Evolutionary conservation across 2,329 filamentous ascomycete species (phyloP).

Genomic region (Ceratocystiopsis brevicomis): DNA sequence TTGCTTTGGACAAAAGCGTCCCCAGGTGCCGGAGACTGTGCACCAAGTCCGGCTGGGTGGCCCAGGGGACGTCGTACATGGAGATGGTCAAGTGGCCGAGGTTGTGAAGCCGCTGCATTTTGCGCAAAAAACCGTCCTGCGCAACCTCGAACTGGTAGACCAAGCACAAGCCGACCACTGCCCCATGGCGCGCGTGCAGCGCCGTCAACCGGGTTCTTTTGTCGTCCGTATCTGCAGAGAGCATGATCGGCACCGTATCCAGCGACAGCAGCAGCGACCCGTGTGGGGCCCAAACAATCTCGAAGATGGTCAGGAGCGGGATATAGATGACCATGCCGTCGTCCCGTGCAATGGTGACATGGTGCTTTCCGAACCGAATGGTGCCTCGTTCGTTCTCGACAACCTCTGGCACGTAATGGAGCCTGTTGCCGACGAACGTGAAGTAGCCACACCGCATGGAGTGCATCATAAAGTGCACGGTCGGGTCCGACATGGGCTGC

Average conservation of each 20-base stretch:
- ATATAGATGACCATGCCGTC: constrained; percentile 24
- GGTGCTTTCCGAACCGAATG: constrained; percentile 20
- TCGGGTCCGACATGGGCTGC: no score
- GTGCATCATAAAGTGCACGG: not conserved
- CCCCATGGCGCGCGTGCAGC: constrained; percentile 15
- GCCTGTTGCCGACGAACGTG: constrained; percentile 17
- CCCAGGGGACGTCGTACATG: constrained; percentile 8
- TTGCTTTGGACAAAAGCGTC: constrained; percentile 10
- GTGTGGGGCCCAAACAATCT: constrained; percentile 21
- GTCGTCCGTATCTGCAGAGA: constrained; percentile 2
- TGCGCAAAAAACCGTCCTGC: constrained; percentile 12
- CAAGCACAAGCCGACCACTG: constrained; percentile 22
- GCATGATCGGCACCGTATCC: constrained; percentile 26
- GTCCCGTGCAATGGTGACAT: constrained; percentile 21
- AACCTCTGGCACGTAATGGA: constrained; percentile 26
- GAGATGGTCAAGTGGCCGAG: constrained; percentile 13
- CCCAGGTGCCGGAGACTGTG: constrained; percentile 9
- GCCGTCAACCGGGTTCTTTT: constrained; percentile 12
- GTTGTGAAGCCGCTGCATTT: constrained; percentile 12
- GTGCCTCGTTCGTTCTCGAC: no score
- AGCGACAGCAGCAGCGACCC: constrained; percentile 31
- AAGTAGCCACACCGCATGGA: constrained; percentile 25
- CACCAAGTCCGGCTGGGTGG: not conserved
- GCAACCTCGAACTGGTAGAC: constrained; percentile 23
- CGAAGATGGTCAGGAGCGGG: constrained; percentile 27